Percentiles rank a stretch among this genome's conserved stretches.
Conservation (phyloP, 352 stramenopile species). For the Phytopythium sindhum region DNA sequence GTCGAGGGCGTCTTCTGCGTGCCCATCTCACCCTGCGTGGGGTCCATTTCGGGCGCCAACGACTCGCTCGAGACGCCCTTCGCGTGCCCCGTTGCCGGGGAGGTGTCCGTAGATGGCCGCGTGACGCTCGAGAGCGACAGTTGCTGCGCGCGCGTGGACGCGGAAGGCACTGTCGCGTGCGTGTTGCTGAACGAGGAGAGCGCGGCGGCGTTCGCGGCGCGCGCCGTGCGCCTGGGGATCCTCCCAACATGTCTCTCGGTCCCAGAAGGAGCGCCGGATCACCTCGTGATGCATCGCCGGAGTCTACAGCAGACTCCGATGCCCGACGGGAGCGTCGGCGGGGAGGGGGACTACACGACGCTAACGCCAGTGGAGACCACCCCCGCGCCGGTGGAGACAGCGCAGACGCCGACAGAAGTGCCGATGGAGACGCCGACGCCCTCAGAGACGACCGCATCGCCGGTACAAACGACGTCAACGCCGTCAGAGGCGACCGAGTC, state of each 20-base stretch:
- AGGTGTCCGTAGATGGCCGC: slow-evolving; percentile 7
- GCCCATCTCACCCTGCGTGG: slow-evolving; percentile 26
- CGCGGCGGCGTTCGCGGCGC: neutral
- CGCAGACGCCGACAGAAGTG: neutral
- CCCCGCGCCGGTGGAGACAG: neutral
- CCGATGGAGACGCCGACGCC: neutral
- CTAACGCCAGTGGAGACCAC: neutral
- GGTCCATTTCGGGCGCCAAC: slow-evolving; percentile 1
- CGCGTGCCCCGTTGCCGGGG: slow-evolving; percentile 30
- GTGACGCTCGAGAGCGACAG: slow-evolving; percentile 23
- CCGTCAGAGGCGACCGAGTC: too few species aligned
- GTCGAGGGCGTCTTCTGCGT: slow-evolving; percentile 38
- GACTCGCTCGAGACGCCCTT: slow-evolving; percentile 12
- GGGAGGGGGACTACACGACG: neutral
- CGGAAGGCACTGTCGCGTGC: slow-evolving; percentile 30
- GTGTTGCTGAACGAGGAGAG: slow-evolving; percentile 11
- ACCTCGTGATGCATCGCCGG: slow-evolving; percentile 11
- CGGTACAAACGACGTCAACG: neutral
- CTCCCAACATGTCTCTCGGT: slow-evolving; percentile 21
- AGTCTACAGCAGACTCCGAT: neutral
- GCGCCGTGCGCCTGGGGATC: neutral
- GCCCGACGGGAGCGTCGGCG: neutral
- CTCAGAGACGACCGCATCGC: neutral
- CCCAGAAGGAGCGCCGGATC: slow-evolving; percentile 15
- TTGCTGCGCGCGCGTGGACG: slow-evolving; percentile 41